These are phyloP conservation scores for Pseudogymnoascus sp. DNA, from an alignment of 2,329 filamentous ascomycete genomes.

Conservation along the genomic window DNA sequence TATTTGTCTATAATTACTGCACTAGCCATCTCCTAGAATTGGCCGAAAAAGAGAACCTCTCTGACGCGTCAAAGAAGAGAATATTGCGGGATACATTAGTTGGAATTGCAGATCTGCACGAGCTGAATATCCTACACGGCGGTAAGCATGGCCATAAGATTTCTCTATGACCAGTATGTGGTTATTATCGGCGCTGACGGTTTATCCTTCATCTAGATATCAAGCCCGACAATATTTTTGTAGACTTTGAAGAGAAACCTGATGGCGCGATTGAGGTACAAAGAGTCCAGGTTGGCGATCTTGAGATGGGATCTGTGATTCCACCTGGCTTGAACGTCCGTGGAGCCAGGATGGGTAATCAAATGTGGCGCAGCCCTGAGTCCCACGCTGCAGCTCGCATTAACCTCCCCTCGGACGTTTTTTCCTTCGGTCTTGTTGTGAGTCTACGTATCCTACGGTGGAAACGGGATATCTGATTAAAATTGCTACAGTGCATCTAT, in stretches of 20 bases:
- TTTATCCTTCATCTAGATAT: constrained; percentile 28
- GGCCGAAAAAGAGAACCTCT: constrained; percentile 30
- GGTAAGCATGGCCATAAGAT: constrained; percentile 17
- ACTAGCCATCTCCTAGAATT: constrained; percentile 36
- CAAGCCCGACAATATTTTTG: constrained; percentile 37
- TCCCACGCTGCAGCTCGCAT: constrained; percentile 33
- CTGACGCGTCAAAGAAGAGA: constrained; percentile 31
- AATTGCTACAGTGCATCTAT: constrained; percentile 33
- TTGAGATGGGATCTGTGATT: constrained; percentile 34
- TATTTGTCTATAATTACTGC: constrained; percentile 39
- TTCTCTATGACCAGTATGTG: not conserved
- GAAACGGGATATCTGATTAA: not conserved
- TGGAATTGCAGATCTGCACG: constrained; percentile 31
- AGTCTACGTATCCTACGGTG: constrained; percentile 16
- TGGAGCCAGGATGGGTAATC: constrained; percentile 33
- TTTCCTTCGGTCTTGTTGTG: constrained; percentile 37
- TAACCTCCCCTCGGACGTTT: constrained; percentile 34
- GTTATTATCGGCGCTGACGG: not conserved
- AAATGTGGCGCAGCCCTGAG: constrained; percentile 38
- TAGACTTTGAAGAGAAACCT: constrained; percentile 27
- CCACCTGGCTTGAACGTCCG: constrained; percentile 29
- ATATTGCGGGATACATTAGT: constrained; percentile 35
- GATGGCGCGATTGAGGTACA: constrained; percentile 16
- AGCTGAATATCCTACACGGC: constrained; percentile 31
- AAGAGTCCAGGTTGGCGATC: constrained; percentile 33